Evolutionary conservation across 345 rosid species (phyloP), one percentile per base, ranked within the genome.

Genomic region (Boechera retrofracta): DNA sequence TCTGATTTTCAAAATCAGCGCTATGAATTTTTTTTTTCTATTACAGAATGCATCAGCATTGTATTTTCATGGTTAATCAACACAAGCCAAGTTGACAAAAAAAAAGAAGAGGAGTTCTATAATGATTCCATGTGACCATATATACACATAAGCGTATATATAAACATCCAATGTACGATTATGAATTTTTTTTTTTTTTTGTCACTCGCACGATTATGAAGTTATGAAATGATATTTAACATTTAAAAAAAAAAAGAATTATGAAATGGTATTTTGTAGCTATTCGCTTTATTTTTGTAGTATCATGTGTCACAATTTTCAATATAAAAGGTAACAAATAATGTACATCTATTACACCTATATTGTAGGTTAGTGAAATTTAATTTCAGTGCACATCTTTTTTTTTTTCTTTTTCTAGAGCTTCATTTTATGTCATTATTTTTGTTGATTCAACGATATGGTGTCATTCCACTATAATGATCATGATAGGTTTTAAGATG

Each of bases 61-160:
- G 7, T 29, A 41, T 15, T 63, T 52, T 44, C 69, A 73, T 31
- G 54, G 70, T 24, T 73, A 52, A 53, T 73, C 31, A 28, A 51
- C 32, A 64, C 39, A 51, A 38, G 42, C 59, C 59, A 61, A 72
- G 18, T 72, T 51, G 36, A 28, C 52, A 56, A 56, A 7, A 45
- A 47, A 61, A 24, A 26, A 35, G 47, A 61, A 24, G 26, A 35
- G 10, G 36, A 38, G 71, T 26, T 52, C 49, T 55, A 42, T 55
- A 7, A 41, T 56, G 64, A 56, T 24, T 36, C n/a, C 48, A 67
- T 52, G 57, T 66, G 57, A 31, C 55, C 1, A 11, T 13, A 56
- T 56, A 7, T 10, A 49, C 6, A 49, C 54, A 5, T 39, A 44
- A 5, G n/a, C n/a, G 2, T 48, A 6, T 66, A 16, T 32, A 32